phyloP scores from a whole-genome alignment of 2,329 filamentous ascomycete species.

The Botrytis fabae region DNA sequence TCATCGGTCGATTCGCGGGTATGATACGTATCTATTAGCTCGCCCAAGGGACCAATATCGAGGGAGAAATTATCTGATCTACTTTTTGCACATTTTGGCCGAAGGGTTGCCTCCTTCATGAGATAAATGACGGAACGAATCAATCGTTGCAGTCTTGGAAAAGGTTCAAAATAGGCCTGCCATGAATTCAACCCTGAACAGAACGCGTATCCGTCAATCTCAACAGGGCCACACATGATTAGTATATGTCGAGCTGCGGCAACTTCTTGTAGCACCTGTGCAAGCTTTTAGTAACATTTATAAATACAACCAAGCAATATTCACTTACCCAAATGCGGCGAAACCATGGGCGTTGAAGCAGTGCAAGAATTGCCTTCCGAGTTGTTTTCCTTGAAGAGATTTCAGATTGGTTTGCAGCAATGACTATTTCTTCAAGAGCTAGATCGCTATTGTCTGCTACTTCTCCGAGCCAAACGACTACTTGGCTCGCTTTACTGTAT shows the following conservation, averaged over 20 bases:
- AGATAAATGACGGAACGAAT: background rate
- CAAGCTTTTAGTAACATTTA: too few species aligned
- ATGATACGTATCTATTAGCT: background rate
- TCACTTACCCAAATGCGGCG: background rate
- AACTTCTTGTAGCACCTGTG: background rate
- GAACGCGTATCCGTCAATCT: background rate
- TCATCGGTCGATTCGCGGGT: background rate
- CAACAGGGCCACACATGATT: background rate
- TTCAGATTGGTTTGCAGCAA: background rate
- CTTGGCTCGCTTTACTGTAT: conserved; percentile 22
- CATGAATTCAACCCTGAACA: background rate
- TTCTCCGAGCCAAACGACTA: conserved; percentile 16
- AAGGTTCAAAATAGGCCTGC: too few species aligned
- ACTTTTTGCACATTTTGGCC: background rate
- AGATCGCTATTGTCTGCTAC: background rate
- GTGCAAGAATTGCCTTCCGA: background rate
- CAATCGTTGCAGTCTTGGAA: background rate
- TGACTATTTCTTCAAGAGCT: background rate
- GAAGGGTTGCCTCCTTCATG: background rate
- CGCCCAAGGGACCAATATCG: background rate
- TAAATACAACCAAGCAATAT: too few species aligned
- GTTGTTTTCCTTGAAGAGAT: too few species aligned
- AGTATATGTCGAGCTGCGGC: background rate
- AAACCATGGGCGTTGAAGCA: background rate
- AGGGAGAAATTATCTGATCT: background rate